phyloP scores from a whole-genome alignment of 2,329 filamentous ascomycete species.

The Botryotinia narcissicola region DNA sequence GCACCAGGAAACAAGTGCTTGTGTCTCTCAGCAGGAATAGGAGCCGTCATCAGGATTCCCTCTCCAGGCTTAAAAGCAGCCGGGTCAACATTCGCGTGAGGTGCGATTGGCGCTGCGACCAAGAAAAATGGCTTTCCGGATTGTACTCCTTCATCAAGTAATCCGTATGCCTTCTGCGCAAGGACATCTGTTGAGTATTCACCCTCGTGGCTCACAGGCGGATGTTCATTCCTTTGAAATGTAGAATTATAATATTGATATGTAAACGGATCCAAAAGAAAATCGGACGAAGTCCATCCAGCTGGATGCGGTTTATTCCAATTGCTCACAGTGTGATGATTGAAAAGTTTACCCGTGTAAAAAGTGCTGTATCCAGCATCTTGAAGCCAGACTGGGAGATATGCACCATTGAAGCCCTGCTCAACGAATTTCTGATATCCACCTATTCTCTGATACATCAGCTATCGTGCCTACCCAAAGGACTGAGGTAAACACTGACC shows the following conservation, averaged over 20 bases:
- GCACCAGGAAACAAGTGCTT: constrained; percentile 58
- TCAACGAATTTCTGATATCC: constrained; percentile 65
- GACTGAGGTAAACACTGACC: constrained; percentile 39
- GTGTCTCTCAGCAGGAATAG: constrained; percentile 60
- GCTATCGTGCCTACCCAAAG: constrained; percentile 31
- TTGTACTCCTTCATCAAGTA: constrained; percentile 59
- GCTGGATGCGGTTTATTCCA: constrained; percentile 57
- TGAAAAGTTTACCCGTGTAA: constrained; percentile 71
- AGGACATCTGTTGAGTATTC: constrained; percentile 53
- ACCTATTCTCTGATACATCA: constrained; percentile 36
- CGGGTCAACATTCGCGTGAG: constrained; percentile 54
- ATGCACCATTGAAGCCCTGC: constrained; percentile 64
- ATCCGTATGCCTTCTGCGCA: constrained; percentile 54
- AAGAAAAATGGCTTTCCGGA: constrained; percentile 63
- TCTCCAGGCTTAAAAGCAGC: constrained; percentile 14
- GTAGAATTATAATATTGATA: constrained; percentile 67
- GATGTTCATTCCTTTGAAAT: constrained; percentile 58
- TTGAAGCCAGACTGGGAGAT: constrained; percentile 70
- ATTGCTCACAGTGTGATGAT: constrained; percentile 58
- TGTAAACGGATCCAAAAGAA: constrained; percentile 64
- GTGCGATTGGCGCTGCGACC: constrained; percentile 62
- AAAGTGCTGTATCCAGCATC: constrained; percentile 67
- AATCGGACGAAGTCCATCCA: constrained; percentile 58
- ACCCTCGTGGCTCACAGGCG: constrained; percentile 54
- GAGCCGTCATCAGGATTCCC: constrained; percentile 43